Percentiles rank a stretch among this genome's conserved stretches.
phyloP scores from a whole-genome alignment of 1,284 basidiomycete species.

The Cryptococcus amylolentus region DNA sequence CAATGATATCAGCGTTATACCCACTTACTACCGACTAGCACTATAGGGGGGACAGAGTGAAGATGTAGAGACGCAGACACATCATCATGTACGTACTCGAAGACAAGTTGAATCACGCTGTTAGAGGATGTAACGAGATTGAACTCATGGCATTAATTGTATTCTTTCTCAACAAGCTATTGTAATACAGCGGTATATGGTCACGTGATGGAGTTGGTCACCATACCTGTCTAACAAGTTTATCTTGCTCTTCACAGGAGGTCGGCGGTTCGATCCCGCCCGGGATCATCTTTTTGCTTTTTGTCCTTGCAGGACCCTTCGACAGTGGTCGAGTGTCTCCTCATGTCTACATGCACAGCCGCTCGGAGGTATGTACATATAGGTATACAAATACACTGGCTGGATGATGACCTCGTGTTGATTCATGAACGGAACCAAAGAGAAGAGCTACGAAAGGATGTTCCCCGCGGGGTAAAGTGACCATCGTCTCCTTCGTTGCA shows the following conservation, averaged over 20 bases:
- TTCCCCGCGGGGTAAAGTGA: not conserved
- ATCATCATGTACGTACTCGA: no score
- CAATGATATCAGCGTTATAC: no score
- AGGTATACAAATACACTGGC: not conserved
- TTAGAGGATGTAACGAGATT: not conserved
- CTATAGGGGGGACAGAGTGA: no score
- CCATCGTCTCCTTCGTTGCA: not conserved
- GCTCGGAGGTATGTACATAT: not conserved
- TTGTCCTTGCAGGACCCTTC: no score
- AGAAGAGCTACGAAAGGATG: not conserved
- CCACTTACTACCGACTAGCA: no score
- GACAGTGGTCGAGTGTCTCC: no score
- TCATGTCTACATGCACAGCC: no score
- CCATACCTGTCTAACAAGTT: constrained; percentile 14
- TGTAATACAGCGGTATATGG: not conserved
- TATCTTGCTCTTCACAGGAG: constrained; percentile 2
- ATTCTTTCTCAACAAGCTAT: no score
- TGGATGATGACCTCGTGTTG: not conserved
- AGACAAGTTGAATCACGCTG: not conserved
- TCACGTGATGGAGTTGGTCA: constrained; percentile 14
- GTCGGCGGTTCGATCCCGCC: constrained; percentile 15
- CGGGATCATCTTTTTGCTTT: constrained; percentile 11
- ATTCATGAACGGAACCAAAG: not conserved
- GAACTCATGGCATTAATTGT: not conserved
- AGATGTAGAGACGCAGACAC: no score